These are phyloP conservation scores for Mrakia gelida DNA, from an alignment of 768 basidiomycete genomes.

Conservation along the genomic window DNA sequence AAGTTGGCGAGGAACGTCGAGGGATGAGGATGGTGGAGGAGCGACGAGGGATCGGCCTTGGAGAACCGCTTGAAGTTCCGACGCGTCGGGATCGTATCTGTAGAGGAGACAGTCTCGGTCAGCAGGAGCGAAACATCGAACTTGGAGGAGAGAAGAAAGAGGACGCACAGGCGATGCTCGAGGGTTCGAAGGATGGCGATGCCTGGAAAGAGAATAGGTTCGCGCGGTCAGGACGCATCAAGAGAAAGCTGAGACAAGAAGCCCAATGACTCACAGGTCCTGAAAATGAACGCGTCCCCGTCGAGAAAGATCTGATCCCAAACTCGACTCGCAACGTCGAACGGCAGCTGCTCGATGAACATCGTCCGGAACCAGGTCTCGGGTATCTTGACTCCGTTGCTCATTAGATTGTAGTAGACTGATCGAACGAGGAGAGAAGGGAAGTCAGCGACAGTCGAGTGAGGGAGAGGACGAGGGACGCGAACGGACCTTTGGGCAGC, in stretches of 20 bases:
- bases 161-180: neutral
- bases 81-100: conserved; percentile 22
- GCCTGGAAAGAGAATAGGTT: neutral
- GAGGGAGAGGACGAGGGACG: too few relatives aligned
- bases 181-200: conserved; percentile 28
- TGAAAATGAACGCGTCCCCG: conserved; percentile 28
- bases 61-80: conserved; percentile 14
- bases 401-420: conserved; percentile 31
- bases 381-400: conserved; percentile 22
- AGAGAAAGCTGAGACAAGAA: neutral
- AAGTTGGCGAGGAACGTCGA: conserved; percentile 19
- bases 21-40: neutral
- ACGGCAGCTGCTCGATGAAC: conserved; percentile 26
- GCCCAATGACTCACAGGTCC: neutral
- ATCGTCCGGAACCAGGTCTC: conserved; percentile 27
- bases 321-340: conserved; percentile 14
- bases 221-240: neutral
- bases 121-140: neutral
- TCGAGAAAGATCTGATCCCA: conserved; percentile 32
- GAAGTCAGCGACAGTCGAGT: neutral
- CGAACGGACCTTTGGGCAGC: conserved; percentile 23
- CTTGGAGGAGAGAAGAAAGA: neutral
- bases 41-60: conserved; percentile 20
- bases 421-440: neutral
- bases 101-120: neutral